Evolutionary conservation across 352 stramenopile species (phyloP), one percentile per base, ranked within the genome.

Genomic region (Globisporangium irregulare): DNA sequence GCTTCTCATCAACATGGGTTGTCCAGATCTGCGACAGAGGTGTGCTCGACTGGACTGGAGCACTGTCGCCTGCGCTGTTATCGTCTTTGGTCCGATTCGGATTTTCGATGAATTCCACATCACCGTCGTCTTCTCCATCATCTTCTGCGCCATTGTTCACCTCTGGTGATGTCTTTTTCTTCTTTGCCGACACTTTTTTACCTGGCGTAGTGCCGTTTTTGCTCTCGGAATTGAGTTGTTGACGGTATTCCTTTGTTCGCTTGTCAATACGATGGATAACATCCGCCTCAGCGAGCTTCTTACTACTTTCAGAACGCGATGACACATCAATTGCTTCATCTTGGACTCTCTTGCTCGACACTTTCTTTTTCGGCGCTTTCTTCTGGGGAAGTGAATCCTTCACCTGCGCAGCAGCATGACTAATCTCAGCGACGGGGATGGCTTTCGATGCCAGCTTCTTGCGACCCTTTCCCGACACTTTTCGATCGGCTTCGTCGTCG

Each of bases 21-120:
- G 81, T 89, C 81, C 81, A 89, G 70, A 89, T 89, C 22, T 75
- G 69, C 6, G 77, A 82, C 27, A 89, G 63, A 8, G 81, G 81
- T 2, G 81, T 86, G 53, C 12, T 57, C 1, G 38, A 46, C 1
- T 57, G 43, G 15, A n/a, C 7, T 14, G n/a, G 32, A 41, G 48
- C 1, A 67, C 34, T n/a, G 27, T 29, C 36, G 10, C 12, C 14
- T 1, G 18, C 38, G 20, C 50, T 51, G 25, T 14, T n/a, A 4
- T 48, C 24, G 1, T 60, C 14, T 46, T 57, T 34, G 2, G 10
- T 3, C 34, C 18, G 3, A 10, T 51, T 43, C 1, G 59, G 29
- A 20, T 67, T 53, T 36, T 71, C 46, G 46, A 74, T 57, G 3
- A 73, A 59, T 7, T 72, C 56, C 2, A 74, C 67, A 6, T 76